A percentile compares a stretch with the other conserved stretches of the same genome.
phyloP scores from a whole-genome alignment of 164 flowering plant genomes.

The Liriodendron chinense region DNA sequence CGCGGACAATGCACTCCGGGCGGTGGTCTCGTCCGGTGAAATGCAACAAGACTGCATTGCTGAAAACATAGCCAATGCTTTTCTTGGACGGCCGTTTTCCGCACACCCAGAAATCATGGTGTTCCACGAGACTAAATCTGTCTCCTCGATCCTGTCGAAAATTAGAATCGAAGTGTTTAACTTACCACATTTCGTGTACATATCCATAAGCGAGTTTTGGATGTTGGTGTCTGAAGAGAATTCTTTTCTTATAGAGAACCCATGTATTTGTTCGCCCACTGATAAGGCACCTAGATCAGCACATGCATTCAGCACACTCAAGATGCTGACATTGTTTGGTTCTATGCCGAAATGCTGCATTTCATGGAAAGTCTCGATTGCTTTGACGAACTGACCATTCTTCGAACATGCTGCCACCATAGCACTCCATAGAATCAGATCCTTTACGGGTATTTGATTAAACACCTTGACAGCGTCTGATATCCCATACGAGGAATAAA shows the following conservation, averaged over 20 bases:
- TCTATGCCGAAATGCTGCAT: slow-evolving; percentile 41
- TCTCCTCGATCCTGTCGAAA: slow-evolving; percentile 32
- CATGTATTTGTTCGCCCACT: slow-evolving; percentile 55
- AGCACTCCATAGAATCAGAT: slow-evolving; percentile 60
- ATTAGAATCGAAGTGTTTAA: slow-evolving; percentile 30
- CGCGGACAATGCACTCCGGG: slow-evolving; percentile 31
- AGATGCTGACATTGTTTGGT: slow-evolving; percentile 47
- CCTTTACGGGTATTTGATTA: slow-evolving; percentile 32
- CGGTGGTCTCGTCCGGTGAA: slow-evolving; percentile 31
- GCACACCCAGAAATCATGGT: slow-evolving; percentile 42
- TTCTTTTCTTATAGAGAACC: slow-evolving; percentile 29
- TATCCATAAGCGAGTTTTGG: slow-evolving; percentile 49
- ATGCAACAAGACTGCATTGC: slow-evolving; percentile 25
- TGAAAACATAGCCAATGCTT: slow-evolving; percentile 32
- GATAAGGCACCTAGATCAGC: slow-evolving; percentile 38
- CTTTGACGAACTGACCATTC: slow-evolving; percentile 32
- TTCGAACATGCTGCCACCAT: slow-evolving; percentile 43
- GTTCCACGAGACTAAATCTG: slow-evolving; percentile 61
- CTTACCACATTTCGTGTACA: slow-evolving; percentile 52
- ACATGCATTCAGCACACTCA: slow-evolving; percentile 54
- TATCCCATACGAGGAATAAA: slow-evolving; percentile 36
- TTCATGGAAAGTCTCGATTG: slow-evolving; percentile 33
- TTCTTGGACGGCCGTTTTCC: slow-evolving; percentile 29
- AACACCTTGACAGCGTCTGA: slow-evolving; percentile 29
- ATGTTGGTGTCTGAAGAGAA: slow-evolving; percentile 30